Base-by-base conservation (phyloP, 2,329 filamentous ascomycete species). In the Diaporthe helianthi region DNA sequence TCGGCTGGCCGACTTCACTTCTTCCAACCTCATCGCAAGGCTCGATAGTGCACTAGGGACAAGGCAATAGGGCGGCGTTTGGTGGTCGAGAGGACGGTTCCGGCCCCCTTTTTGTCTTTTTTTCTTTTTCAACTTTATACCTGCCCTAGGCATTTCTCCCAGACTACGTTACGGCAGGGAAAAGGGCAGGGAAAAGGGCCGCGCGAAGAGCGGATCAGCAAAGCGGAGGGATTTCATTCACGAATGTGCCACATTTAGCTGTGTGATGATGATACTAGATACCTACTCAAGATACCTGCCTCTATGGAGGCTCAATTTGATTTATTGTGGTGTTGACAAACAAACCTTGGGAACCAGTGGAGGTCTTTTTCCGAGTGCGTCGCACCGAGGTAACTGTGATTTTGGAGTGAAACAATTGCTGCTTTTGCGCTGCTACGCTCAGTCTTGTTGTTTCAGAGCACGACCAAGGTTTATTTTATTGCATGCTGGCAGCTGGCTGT, bases 31-130 rank as follows among this genome's bases (percentile, higher is more conserved):
- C 58, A 63, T 31, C n/a, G 41, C 44, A 24, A 63, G 58, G 58
- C 15, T 63, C 58, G 58, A 63, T 44, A 63, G 58, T 63, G 58
- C 44, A 44, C 58, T 63, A 63, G 44, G 58, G 58, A 63, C 44
- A 63, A 33, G 58, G 58, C 41, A 49, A 36, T 24, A 36, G 44
- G 58, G 44, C n/a, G 58, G 58, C 58, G 44, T 63, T 63, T 13
- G 29, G 41, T 63, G 36, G 26, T 41, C 19, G 26, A 49, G 7
- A 29, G 44, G 47, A 6, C 4, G 41, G 15, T 26, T 19, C 44
- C 36, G 58, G 58, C 58, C 49, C 12, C 6, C 19, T 19, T 49
- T 24, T n/a, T n/a, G n/a, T n/a, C n/a, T n/a, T n/a, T n/a, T n/a
- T n/a, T n/a, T n/a, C n/a, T n/a, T n/a, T n/a, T n/a, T n/a, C n/a